Evolutionary conservation across 1,139 yeast species (phyloP).

Genomic region (Eremothecium cymbalariae): DNA sequence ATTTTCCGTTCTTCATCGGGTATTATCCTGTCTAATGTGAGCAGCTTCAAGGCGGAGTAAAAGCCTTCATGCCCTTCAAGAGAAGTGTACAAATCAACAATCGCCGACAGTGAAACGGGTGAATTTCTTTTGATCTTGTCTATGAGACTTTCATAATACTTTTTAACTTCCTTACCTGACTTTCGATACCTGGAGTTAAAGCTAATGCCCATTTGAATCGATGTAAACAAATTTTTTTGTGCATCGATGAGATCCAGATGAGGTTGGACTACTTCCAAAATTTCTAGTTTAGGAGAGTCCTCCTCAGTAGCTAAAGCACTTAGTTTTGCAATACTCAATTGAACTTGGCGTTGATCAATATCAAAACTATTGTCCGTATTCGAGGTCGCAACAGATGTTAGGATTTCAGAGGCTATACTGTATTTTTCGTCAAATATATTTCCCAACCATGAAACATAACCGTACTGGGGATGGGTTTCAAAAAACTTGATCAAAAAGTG

Average conservation of each 20-base stretch:
- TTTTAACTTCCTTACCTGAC: conserved; percentile 13
- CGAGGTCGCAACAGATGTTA: conserved; percentile 35
- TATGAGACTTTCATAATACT: conserved; percentile 14
- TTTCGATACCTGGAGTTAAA: conserved; percentile 13
- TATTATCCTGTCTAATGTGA: conserved; percentile 31
- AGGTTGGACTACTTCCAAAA: conserved; percentile 40
- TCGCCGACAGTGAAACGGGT: conserved; percentile 39
- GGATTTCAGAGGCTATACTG: conserved; percentile 41
- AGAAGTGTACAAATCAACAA: conserved; percentile 53
- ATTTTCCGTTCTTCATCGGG: conserved; percentile 28
- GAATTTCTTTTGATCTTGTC: conserved; percentile 25
- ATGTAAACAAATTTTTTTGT: conserved; percentile 38
- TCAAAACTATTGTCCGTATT: conserved; percentile 38
- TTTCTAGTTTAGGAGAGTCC: conserved; percentile 23
- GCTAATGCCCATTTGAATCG: conserved; percentile 27
- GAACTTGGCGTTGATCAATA: conserved; percentile 41
- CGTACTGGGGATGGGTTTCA: conserved; percentile 40
- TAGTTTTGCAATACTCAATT: conserved; percentile 66
- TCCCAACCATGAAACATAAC: conserved; percentile 67
- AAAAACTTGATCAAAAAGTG: conserved; percentile 48
- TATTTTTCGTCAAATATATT: conserved; percentile 48
- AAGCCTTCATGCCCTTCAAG: conserved; percentile 36
- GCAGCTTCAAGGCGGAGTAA: conserved; percentile 38
- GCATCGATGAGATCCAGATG: conserved; percentile 42
- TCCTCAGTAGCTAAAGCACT: conserved; percentile 31